A percentile compares a stretch with the other conserved stretches of the same genome.
These are phyloP conservation scores for Geotrichum australiense DNA, from an alignment of 1,139 yeast species.

Conservation along the genomic window DNA sequence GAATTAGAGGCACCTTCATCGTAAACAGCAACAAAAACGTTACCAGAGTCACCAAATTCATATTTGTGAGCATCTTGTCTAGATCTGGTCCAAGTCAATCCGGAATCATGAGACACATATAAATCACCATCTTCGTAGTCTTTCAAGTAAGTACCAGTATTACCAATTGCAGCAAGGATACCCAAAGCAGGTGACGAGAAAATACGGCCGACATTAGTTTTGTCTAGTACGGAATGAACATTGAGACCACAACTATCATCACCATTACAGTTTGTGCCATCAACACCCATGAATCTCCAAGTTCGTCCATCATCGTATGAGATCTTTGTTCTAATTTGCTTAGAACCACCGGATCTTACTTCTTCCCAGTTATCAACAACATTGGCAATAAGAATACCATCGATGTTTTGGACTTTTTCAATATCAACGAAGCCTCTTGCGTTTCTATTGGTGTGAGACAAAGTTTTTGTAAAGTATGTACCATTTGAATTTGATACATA, in stretches of 20 bases:
- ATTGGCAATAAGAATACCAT: constrained; percentile 66
- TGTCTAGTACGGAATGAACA: constrained; percentile 44
- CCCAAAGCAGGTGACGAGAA: constrained; percentile 71
- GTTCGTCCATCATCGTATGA: constrained; percentile 60
- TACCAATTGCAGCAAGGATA: constrained; percentile 47
- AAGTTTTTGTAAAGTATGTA: constrained; percentile 42
- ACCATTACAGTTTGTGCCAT: constrained; percentile 38
- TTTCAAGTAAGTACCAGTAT: constrained; percentile 28
- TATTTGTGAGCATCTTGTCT: constrained; percentile 50
- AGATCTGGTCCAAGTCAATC: constrained; percentile 58
- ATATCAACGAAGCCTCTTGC: constrained; percentile 39
- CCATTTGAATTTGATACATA: constrained; percentile 63
- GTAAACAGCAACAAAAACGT: constrained; percentile 59
- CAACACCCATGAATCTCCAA: constrained; percentile 50
- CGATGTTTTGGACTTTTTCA: constrained; percentile 52
- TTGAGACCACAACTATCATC: constrained; percentile 52
- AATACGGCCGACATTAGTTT: constrained; percentile 49
- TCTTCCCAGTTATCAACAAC: constrained; percentile 29
- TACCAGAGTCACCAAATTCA: constrained; percentile 77
- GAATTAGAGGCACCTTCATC: constrained; percentile 27
- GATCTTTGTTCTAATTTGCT: constrained; percentile 36
- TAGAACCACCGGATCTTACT: constrained; percentile 22
- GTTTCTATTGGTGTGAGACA: constrained; percentile 42
- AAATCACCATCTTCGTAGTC: constrained; percentile 31
- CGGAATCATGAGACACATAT: constrained; percentile 72